Base-by-base conservation (phyloP, 306 rosid genomes). In the Castanopsis chinensis region DNA sequence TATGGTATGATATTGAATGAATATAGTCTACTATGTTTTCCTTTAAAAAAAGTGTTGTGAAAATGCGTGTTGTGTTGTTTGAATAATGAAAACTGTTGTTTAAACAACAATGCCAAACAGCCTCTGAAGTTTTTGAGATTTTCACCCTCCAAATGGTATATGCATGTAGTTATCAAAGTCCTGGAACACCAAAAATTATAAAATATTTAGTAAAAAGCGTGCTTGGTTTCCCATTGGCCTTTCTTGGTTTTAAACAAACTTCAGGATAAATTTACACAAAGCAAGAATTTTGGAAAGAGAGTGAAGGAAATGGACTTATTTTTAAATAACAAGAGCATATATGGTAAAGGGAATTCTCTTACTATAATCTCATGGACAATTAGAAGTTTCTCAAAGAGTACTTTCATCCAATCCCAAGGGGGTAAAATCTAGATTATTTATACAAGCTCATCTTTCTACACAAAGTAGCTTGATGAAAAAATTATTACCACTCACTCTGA, bases 391-490 rank as follows among this genome's bases (percentile, higher is more conserved):
- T 63, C 51, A 43, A 45, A 37, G 27, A 59, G 71, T 83, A 56
- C 61, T 65, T 76, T 61, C 45, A 71, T 74, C 51, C 69, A 79
- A 77, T 37, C 74, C 30, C 11, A 27, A 56, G 1, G 35, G 56
- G 52, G 43, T 78, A 72, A 86, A 57, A 73, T 67, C 21, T 55
- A 74, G 10, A 79, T 60, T 30, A 41, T 30, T 74, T 43, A 69
- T 59, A 78, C 81, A 79, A 71, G 57, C 78, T 78, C 73, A 59
- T 37, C 74, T 79, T 75, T 83, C 75, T 81, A 59, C 69, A 71
- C 85, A 80, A 76, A 80, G 73, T 73, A 82, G 75, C 79, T 74
- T 79, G 69, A 61, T 73, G 85, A 83, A 83, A 79, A 61, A 80
- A 72, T 59, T 79, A 78, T 72, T 77, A 71, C 76, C 69, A 78